Evolutionary conservation across 2,329 filamentous ascomycete genomes (phyloP), one percentile per base, ranked within the genome.

Genomic region (Claviceps humidiphila): DNA sequence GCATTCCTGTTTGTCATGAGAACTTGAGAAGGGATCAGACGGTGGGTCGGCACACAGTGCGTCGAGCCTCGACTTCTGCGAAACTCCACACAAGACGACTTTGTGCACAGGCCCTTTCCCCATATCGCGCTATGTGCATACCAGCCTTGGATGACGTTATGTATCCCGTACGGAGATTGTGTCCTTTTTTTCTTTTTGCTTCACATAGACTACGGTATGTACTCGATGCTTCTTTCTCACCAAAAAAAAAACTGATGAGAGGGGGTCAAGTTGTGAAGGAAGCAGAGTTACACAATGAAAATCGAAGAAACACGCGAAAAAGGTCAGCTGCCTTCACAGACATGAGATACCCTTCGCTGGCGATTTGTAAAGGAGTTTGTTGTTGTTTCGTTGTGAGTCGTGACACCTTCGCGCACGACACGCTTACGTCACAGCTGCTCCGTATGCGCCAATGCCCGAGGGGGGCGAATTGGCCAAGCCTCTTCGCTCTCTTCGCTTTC

Each of bases 141-240:
- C 39, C 41, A 30, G 20, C 16, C 42, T 9, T 43, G 44, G 44
- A 53, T 53, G 49, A 53, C 52, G 52, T 53, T 34, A 48, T 30
- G 44, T 20, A 34, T 34, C 30, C 52, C 34, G 45, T 22, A 6
- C 24, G 26, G 7, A 30, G 26, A 2, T 13, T 38, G 17, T 39
- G 37, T 44, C n/a, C 5, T 11, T 46, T 46, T 26, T 11, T 34
- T 34, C 9, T n/a, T 46, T 44, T 26, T 26, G 22, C 13, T 26
- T 16, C 30, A 34, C 30, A 6, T 8, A 34, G 30, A 9, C 11
- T 4, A 34, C 9, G 30, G 30, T 34, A 34, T 34, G 30, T 30
- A 8, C 26, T 30, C 8, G 8, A 9, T 8, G 26, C 26, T 30
- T 9, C 24, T 34, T 34, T 11, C 30, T 8, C 9, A 34, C 30